Base-by-base conservation (phyloP, 2,329 filamentous ascomycete species). In the Diaporthe sp. region DNA sequence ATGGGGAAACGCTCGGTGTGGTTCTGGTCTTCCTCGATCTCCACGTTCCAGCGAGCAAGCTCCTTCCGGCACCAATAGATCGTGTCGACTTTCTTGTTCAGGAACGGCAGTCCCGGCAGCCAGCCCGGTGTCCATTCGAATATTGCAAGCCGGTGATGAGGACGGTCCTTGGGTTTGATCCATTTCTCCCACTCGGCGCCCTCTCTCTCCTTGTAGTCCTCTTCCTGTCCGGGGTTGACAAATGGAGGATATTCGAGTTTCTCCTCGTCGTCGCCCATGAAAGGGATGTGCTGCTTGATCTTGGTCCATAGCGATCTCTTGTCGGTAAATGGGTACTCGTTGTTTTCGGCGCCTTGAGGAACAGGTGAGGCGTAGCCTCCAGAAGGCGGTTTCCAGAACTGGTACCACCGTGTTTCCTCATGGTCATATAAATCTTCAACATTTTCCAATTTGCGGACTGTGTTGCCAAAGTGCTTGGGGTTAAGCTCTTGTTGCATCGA, bases 11-110 rank as follows among this genome's bases (percentile, higher is more conserved):
- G 91, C 77, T 98, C 96, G 0, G 94, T 93, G 65, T 97, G 88
- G 70, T 93, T 89, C 81, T 99, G 97, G 77, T 98, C 97, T 58
- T 93, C 87, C 78, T 98, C 96, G 71, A 99, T 98, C 81, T 98
- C 96, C 70, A 96, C 81, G 78, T 98, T 99, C 25, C 98, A 86
- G 19, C 94, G 91, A 25, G 97, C 96, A 37, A 99, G 84, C 82
- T 98, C 93, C 77, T 92, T 91, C 4, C 97, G 94, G 78, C 95
- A 97, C 86, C 96, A 94, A 80, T 97, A 95, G 77, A 99, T 98
- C 0, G 94, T 96, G 81, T 99, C 97, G 2, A 98, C 96, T 83
- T 98, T 98, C 81, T 94, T 93, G 71, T 94, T 95, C 66, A 98
- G 82, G 1, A 95, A 84, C 7, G 94, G 94, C n/a, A 98, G 81